Conservation (phyloP, 2,329 filamentous ascomycete species). For the Xylaria sp. region DNA sequence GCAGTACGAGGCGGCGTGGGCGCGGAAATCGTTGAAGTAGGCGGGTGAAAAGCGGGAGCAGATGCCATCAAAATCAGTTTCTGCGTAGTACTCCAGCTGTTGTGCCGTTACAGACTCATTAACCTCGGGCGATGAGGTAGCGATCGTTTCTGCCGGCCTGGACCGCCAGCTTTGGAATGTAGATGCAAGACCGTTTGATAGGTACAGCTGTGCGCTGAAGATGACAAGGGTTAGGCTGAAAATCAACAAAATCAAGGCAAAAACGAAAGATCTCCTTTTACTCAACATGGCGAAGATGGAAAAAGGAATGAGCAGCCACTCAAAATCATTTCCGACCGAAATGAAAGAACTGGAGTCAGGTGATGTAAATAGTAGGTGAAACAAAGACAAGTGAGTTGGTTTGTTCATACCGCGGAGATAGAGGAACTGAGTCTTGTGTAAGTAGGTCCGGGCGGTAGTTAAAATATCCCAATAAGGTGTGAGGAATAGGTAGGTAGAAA, state of each 20-base stretch:
- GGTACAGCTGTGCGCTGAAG: neutral
- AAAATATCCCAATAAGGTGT: too few relatives aligned
- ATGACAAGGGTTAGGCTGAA: neutral
- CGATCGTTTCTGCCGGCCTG: neutral
- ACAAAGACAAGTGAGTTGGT: too few relatives aligned
- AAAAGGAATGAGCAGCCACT: neutral
- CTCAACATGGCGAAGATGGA: neutral
- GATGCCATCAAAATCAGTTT: neutral
- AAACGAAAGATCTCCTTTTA: neutral
- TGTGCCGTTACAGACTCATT: neutral
- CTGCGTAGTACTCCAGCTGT: conserved; percentile 15
- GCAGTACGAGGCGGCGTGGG: conserved; percentile 24
- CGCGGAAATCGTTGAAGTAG: conserved; percentile 26
- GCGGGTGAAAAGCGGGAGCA: conserved; percentile 25
- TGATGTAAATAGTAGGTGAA: too few relatives aligned
- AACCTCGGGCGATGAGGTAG: neutral
- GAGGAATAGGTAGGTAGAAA: too few relatives aligned
- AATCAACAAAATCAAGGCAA: neutral
- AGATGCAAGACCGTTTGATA: neutral
- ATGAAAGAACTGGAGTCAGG: too few relatives aligned
- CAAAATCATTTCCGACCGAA: too few relatives aligned
- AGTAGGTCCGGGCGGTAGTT: too few relatives aligned
- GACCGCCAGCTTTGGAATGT: neutral
- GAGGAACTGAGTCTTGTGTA: too few relatives aligned
- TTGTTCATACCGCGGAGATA: too few relatives aligned